These are phyloP conservation scores for Pythium angustatum DNA, from an alignment of 352 stramenopile genomes.

Conservation along the genomic window DNA sequence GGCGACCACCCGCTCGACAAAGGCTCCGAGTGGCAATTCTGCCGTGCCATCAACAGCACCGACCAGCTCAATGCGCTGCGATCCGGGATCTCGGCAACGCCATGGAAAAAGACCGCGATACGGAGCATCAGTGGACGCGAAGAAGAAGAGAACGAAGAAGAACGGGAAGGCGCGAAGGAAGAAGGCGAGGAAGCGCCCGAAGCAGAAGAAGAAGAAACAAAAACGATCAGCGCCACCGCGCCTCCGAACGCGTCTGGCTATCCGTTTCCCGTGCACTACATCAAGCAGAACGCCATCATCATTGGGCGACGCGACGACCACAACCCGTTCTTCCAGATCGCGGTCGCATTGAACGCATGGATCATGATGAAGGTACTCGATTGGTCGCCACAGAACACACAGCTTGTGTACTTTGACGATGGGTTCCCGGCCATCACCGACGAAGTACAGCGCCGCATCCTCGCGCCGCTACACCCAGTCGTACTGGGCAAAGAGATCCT, in stretches of 20 bases:
- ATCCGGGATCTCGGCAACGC: background rate
- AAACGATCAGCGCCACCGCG: background rate
- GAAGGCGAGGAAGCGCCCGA: no score
- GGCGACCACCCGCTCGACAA: conserved; percentile 4
- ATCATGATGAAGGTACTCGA: conserved; percentile 27
- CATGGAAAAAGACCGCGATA: conserved; percentile 1
- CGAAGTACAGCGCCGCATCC: conserved; percentile 24
- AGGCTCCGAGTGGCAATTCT: conserved; percentile 3
- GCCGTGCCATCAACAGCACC: background rate
- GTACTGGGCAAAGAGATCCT: conserved; percentile 25
- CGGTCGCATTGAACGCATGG: conserved; percentile 31
- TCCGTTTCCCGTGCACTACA: conserved; percentile 8
- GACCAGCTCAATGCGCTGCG: background rate
- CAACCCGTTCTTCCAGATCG: conserved; percentile 38
- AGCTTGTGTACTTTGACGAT: conserved; percentile 34
- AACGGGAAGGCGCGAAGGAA: no score
- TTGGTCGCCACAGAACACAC: conserved; percentile 18
- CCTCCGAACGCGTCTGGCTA: background rate
- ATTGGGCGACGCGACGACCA: conserved; percentile 33
- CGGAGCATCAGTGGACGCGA: no score
- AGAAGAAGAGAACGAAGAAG: no score
- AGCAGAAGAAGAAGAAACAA: no score
- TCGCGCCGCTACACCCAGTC: conserved; percentile 19
- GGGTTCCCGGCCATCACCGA: conserved; percentile 24
- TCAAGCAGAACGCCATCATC: conserved; percentile 25